Conservation (phyloP, 768 basidiomycete genomes). For the Leccinum broughii region DNA sequence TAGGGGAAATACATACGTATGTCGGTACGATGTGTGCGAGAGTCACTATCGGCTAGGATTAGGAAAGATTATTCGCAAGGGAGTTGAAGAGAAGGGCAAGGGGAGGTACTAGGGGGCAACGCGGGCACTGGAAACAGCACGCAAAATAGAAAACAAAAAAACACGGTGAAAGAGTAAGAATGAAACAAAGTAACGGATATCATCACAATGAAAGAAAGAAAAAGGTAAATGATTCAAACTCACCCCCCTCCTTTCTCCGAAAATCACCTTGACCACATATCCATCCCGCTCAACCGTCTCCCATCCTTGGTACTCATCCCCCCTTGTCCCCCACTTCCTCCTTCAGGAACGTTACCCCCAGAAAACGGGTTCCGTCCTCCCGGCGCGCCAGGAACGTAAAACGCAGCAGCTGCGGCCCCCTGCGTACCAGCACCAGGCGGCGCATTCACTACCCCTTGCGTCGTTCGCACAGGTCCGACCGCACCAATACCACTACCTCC, state of each 20-base stretch:
- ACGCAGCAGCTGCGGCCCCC: slow-evolving; percentile 47
- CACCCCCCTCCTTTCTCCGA: neutral
- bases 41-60: neutral
- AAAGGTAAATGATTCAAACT: neutral
- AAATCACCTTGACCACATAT: slow-evolving; percentile 71
- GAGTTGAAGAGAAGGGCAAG: neutral
- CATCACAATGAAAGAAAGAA: neutral
- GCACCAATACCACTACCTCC: slow-evolving; percentile 33
- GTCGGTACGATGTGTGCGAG: neutral
- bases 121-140: neutral
- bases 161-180: neutral
- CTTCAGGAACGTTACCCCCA: slow-evolving; percentile 32
- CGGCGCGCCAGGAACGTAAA: slow-evolving; percentile 65
- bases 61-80: neutral
- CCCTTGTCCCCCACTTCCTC: slow-evolving; percentile 36
- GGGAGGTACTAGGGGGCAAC: neutral
- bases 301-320: slow-evolving; percentile 49
- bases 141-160: neutral
- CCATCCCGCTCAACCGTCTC: slow-evolving; percentile 64
- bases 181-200: neutral
- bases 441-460: slow-evolving; percentile 46
- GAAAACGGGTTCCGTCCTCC: slow-evolving; percentile 45
- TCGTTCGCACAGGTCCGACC: slow-evolving; percentile 29
- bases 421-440: slow-evolving; percentile 9
- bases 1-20: neutral